phyloP scores from a whole-genome alignment of 164 flowering plant species.

The Piper longum region DNA sequence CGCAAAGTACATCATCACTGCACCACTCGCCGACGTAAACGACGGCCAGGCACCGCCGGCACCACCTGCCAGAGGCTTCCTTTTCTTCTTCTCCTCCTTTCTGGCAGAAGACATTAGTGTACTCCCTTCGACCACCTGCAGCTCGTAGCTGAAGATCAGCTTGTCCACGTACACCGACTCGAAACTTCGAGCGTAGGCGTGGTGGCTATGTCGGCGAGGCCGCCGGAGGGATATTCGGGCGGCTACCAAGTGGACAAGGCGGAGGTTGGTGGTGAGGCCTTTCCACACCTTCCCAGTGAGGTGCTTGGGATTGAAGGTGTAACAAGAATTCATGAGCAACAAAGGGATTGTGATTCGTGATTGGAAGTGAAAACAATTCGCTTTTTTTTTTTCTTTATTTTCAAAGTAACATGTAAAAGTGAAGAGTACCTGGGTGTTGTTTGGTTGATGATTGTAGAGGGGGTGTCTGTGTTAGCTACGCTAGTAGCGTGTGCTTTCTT shows the following conservation, averaged over 20 bases:
- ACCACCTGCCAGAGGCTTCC: constrained; percentile 13
- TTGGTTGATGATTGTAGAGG: no score
- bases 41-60: neutral
- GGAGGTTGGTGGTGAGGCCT: constrained; percentile 32
- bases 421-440: no score
- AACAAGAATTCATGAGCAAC: constrained; percentile 22
- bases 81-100: constrained; percentile 14
- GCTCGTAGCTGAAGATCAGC: constrained; percentile 19
- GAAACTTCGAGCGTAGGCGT: constrained; percentile 3
- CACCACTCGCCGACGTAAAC: constrained; percentile 24
- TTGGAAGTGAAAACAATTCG: no score
- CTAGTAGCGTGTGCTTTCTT: no score
- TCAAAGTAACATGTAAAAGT: no score
- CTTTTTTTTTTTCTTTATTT: no score
- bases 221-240: no score
- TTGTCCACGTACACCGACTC: constrained; percentile 34
- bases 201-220: neutral
- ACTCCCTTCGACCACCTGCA: neutral
- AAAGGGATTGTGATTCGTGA: neutral
- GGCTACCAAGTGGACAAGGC: constrained; percentile 2
- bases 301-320: constrained; percentile 26
- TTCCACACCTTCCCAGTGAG: constrained; percentile 43
- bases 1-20: constrained; percentile 58
- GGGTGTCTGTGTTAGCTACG: no score
- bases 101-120: neutral